Evolutionary conservation across 2,329 filamentous ascomycete species (phyloP).

Genomic region (Keithomyces neogunnii): DNA sequence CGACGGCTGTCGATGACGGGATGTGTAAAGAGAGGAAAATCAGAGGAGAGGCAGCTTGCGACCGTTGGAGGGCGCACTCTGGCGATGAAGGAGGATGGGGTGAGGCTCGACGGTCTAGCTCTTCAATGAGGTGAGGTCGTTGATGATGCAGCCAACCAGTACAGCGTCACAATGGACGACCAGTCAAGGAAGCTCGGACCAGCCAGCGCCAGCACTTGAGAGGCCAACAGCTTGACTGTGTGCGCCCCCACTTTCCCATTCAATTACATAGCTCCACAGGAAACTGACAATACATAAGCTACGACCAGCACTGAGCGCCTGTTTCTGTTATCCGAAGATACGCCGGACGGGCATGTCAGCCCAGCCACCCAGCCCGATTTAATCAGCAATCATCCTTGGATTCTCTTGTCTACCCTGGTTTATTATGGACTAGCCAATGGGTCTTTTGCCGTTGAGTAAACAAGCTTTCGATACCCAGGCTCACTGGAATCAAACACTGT

Average conservation of each 20-base stretch:
- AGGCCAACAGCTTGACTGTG: neutral
- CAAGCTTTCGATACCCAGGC: too few relatives aligned
- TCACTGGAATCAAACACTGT: too few relatives aligned
- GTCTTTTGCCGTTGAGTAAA: too few relatives aligned
- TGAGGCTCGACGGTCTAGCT: neutral
- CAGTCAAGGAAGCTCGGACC: neutral
- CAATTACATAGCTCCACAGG: neutral
- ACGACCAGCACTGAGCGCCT: neutral
- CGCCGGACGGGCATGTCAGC: neutral
- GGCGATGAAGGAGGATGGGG: constrained; percentile 3
- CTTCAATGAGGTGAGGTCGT: constrained; percentile 4
- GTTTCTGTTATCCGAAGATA: neutral
- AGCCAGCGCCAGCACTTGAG: neutral
- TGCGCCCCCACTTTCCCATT: neutral
- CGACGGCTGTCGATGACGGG: constrained; percentile 6
- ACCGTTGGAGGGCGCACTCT: neutral
- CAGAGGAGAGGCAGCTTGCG: neutral
- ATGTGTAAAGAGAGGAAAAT: neutral
- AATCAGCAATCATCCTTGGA: too few relatives aligned
- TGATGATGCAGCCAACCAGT: constrained; percentile 10
- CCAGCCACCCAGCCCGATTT: neutral
- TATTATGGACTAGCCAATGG: too few relatives aligned
- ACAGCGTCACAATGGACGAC: constrained; percentile 7
- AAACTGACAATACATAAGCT: neutral
- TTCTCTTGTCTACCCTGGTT: too few relatives aligned